Conservation (phyloP, 2,329 filamentous ascomycete species). For the Fusarium secorum region DNA sequence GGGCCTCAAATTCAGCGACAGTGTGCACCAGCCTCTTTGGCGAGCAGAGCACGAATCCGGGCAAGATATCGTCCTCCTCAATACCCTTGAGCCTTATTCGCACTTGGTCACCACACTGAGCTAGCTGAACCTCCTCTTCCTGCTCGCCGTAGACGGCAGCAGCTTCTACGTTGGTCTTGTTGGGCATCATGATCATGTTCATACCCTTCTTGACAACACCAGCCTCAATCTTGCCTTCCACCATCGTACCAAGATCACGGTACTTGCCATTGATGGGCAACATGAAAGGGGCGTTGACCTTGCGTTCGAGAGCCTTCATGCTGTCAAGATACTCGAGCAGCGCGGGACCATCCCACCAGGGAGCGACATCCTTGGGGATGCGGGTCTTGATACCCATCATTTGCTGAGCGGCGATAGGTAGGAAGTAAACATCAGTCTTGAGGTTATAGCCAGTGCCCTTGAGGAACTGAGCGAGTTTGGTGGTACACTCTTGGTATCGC, state of each 20-base stretch:
- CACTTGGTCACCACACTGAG: slow-evolving; percentile 93
- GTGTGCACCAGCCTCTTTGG: slow-evolving; percentile 93
- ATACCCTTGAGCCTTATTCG: slow-evolving; percentile 91
- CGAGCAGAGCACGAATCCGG: slow-evolving; percentile 95
- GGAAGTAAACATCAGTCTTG: slow-evolving; percentile 92
- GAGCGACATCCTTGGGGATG: slow-evolving; percentile 75
- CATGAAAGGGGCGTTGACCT: slow-evolving; percentile 98
- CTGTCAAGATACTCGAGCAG: slow-evolving; percentile 94
- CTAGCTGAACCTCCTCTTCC: slow-evolving; percentile 85
- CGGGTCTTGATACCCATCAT: slow-evolving; percentile 88
- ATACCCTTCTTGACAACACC: slow-evolving; percentile 92
- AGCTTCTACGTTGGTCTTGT: slow-evolving; percentile 81
- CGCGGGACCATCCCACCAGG: slow-evolving; percentile 90
- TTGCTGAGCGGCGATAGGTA: slow-evolving; percentile 93
- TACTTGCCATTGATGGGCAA: slow-evolving; percentile 98
- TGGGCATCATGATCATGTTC: slow-evolving; percentile 93
- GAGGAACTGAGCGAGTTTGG: slow-evolving; percentile 86
- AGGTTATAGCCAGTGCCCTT: slow-evolving; percentile 94
- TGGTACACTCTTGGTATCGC: slow-evolving; percentile 90
- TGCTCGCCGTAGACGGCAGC: slow-evolving; percentile 92
- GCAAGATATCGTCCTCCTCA: slow-evolving; percentile 96
- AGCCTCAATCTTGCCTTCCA: slow-evolving; percentile 96
- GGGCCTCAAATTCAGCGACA: slow-evolving; percentile 89
- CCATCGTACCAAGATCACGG: slow-evolving; percentile 94
- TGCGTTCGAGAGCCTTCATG: slow-evolving; percentile 93